Evolutionary conservation across 345 rosid genomes (phyloP), one percentile per base, ranked within the genome.

Genomic region (Melaleuca quinquenervia): DNA sequence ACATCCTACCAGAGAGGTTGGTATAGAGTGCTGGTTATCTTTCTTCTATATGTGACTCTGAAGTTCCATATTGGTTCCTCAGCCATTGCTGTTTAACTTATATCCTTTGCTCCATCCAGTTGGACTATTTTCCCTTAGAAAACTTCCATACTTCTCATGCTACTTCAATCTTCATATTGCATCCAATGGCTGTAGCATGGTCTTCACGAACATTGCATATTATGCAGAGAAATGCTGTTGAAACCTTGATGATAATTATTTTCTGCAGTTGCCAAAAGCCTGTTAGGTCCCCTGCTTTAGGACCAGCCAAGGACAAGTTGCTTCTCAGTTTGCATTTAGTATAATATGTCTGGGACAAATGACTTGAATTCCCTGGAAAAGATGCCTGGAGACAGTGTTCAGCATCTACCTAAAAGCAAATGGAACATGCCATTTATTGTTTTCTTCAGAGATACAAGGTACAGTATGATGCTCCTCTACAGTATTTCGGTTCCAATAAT

Each of bases 381-480:
- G 56, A 84, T 62, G 74, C 51, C 85, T 14, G 82, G 29, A 44
- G 87, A 36, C 50, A 55, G 84, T 83, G 49, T 6, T 52, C 82
- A 36, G 27, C 84, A 49, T 62, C 41, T 83, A 60, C 21, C 83
- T 48, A 56, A 83, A 44, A 87, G 85, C 85, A 87, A 86, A 80
- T 86, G 91, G 91, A 89, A 83, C 84, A 41, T 94, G 85, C 98
- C 98, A 49, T 49, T 92, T 45, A 87, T 89, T 56, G 93, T 95
- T 53, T 92, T 95, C 92, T 95, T 95, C 89, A 94, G 89, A 87
- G 98, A 95, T 90, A 91, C 91, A 87, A 94, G 95, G 98, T 94
- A 87, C 24, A 36, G 48, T 21, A 70, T 36, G 48, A 20, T 36
- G 78, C 78, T 48, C 36, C 78, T 70, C 48, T 18, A 70, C 48